Conservation (phyloP, 2,329 filamentous ascomycete species). For the Alternaria novae-zelandiae region DNA sequence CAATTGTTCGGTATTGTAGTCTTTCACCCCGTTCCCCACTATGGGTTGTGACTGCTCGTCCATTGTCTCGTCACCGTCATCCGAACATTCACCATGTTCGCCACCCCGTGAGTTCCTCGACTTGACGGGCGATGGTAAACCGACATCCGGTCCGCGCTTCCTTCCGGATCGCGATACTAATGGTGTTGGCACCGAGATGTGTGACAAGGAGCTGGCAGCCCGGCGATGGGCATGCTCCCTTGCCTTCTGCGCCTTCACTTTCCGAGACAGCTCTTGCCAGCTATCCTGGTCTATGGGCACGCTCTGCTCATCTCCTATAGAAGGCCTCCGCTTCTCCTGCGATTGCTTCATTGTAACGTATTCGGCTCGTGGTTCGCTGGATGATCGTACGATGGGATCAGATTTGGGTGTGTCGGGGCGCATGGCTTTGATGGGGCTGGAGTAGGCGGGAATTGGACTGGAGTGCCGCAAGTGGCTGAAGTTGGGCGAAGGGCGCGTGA, state of each 20-base stretch:
- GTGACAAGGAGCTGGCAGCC: slow-evolving; percentile 31
- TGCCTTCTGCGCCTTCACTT: slow-evolving; percentile 23
- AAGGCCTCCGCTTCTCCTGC: slow-evolving; percentile 47
- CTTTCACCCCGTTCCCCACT: slow-evolving; percentile 17
- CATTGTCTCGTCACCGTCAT: slow-evolving; percentile 32
- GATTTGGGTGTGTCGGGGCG: slow-evolving; percentile 24
- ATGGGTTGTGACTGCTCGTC: slow-evolving; percentile 25
- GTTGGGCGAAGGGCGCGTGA: slow-evolving; percentile 55
- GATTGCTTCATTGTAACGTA: slow-evolving; percentile 55
- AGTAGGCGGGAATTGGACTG: slow-evolving; percentile 45
- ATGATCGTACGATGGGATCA: slow-evolving; percentile 35
- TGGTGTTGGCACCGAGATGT: slow-evolving; percentile 34
- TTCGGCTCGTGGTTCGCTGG: slow-evolving; percentile 51
- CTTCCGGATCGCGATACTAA: slow-evolving; percentile 16
- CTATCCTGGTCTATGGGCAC: slow-evolving; percentile 33
- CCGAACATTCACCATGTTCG: slow-evolving; percentile 16
- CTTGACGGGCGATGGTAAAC: slow-evolving; percentile 36
- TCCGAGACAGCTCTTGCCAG: slow-evolving; percentile 35
- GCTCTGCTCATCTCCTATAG: slow-evolving; percentile 17
- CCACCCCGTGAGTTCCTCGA: slow-evolving; percentile 1
- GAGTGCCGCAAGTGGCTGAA: slow-evolving; percentile 44
- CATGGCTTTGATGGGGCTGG: slow-evolving; percentile 48
- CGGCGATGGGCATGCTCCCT: slow-evolving; percentile 31
- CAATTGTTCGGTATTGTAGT: slow-evolving; percentile 28
- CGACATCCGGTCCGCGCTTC: slow-evolving; percentile 24